phyloP scores from a whole-genome alignment of 495 filamentous ascomycete species.

The Trichoderma parareesei region DNA sequence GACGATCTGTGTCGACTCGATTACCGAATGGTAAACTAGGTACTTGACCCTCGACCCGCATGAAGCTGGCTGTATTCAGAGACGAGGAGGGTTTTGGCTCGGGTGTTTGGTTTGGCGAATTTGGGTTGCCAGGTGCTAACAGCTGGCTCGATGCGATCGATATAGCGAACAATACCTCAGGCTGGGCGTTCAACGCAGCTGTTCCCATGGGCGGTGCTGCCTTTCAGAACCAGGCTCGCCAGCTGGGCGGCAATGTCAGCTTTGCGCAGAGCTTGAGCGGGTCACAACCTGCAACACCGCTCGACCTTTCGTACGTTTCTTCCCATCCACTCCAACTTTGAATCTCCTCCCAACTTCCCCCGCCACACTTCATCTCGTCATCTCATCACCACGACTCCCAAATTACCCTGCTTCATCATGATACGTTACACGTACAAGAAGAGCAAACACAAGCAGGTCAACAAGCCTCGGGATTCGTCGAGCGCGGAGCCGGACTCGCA shows the following conservation, averaged over 20 bases:
- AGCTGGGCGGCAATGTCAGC: slow-evolving; percentile 58
- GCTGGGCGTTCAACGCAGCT: slow-evolving; percentile 62
- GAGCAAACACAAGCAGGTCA: slow-evolving; percentile 13
- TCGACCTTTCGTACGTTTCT: slow-evolving; percentile 73
- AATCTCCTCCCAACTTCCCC: not conserved
- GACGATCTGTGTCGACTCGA: slow-evolving; percentile 57
- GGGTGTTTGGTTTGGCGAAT: not conserved
- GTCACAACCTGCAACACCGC: slow-evolving; percentile 63
- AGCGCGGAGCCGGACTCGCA: slow-evolving; percentile 11
- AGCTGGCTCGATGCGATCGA: slow-evolving; percentile 9
- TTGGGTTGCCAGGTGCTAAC: slow-evolving; percentile 12
- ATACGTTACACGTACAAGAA: slow-evolving; percentile 11
- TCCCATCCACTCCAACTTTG: slow-evolving; percentile 11
- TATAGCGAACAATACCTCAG: slow-evolving; percentile 53
- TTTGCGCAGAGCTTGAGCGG: slow-evolving; percentile 78
- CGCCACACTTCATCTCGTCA: slow-evolving; percentile 2
- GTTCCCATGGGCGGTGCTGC: slow-evolving; percentile 62
- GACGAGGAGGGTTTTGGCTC: not conserved
- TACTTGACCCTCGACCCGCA: slow-evolving; percentile 29
- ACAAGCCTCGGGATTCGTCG: slow-evolving; percentile 13
- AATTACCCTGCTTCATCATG: not conserved
- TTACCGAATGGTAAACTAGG: slow-evolving; percentile 71
- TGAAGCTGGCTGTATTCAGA: not conserved
- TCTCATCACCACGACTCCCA: not conserved
- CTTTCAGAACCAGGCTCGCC: slow-evolving; percentile 34